phyloP scores from a whole-genome alignment of 768 basidiomycete species.

The Boletus eberwhitei region DNA sequence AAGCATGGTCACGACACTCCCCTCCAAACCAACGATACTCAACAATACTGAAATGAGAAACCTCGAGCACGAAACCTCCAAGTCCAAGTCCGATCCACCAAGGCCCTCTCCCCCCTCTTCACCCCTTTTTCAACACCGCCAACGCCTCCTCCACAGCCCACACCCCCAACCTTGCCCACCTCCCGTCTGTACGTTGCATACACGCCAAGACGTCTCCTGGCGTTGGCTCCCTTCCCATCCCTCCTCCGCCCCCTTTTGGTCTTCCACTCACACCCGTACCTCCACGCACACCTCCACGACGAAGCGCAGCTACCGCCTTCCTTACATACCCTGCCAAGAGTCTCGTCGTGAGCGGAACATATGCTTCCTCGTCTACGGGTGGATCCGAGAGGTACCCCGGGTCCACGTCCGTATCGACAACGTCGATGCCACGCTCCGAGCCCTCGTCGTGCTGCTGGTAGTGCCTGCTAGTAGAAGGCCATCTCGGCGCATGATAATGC shows the following conservation, averaged over 20 bases:
- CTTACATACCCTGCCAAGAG: slow-evolving; percentile 50
- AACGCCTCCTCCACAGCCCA: slow-evolving; percentile 66
- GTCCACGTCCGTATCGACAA: slow-evolving; percentile 39
- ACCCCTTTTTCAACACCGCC: slow-evolving; percentile 25
- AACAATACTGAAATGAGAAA: neutral
- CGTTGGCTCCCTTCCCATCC: slow-evolving; percentile 20
- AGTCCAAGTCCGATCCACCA: neutral
- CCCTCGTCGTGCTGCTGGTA: neutral
- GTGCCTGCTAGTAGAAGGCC: neutral
- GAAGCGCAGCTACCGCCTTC: slow-evolving; percentile 40
- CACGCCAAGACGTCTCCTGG: slow-evolving; percentile 45
- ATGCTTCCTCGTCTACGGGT: slow-evolving; percentile 51
- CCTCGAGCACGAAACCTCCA: neutral
- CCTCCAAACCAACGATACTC: neutral
- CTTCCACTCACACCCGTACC: slow-evolving; percentile 13
- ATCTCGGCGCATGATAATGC: slow-evolving; percentile 24
- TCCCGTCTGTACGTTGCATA: slow-evolving; percentile 51
- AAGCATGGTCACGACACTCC: neutral
- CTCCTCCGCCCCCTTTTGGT: neutral
- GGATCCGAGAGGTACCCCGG: slow-evolving; percentile 58
- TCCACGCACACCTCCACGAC: slow-evolving; percentile 4
- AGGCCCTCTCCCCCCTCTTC: neutral
- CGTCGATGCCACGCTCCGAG: neutral
- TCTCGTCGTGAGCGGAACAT: slow-evolving; percentile 54
- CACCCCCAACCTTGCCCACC: slow-evolving; percentile 62